Percentiles rank a stretch among this genome's conserved stretches.
These are phyloP conservation scores for Triglochin maritima DNA, from an alignment of 106 monocot species.

Conservation along the genomic window DNA sequence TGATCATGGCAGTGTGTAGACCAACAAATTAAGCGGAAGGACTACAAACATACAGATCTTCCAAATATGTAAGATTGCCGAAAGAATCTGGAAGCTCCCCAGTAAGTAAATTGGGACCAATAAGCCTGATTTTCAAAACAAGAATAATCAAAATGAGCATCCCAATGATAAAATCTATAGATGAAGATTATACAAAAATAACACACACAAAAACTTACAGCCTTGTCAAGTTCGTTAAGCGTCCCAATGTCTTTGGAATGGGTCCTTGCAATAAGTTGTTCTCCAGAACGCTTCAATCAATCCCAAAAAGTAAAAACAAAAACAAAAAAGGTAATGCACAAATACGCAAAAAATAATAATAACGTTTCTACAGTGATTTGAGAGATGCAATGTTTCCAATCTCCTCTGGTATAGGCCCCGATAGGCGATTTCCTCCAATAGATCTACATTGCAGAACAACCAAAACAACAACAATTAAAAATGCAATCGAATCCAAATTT, in stretches of 20 bases:
- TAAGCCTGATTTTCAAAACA: constrained; percentile 5
- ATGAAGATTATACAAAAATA: background rate
- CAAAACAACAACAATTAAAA: background rate
- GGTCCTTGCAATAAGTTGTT: constrained; percentile 17
- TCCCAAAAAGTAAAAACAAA: background rate
- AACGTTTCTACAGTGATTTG: background rate
- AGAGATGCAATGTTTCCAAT: constrained; percentile 4
- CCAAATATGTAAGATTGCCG: constrained; percentile 13
- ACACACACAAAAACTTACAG: constrained; percentile 9
- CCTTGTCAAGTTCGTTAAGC: background rate
- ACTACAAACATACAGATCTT: constrained; percentile 11
- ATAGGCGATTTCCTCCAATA: constrained; percentile 3
- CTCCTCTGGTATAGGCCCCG: constrained; percentile 3
- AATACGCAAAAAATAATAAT: background rate
- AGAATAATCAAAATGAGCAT: background rate
- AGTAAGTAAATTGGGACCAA: constrained; percentile 11
- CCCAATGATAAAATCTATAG: background rate
- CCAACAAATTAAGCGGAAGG: background rate
- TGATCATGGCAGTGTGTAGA: background rate
- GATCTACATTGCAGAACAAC: background rate
- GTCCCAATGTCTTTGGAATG: constrained; percentile 6
- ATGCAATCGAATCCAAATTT: background rate
- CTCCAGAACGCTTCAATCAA: constrained; percentile 16
- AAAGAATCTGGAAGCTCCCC: constrained; percentile 15
- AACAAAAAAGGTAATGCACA: background rate